Percentiles rank a stretch among this genome's conserved stretches.
phyloP scores from a whole-genome alignment of 257 asterid genomes.

The Marsdenia floribunda region DNA sequence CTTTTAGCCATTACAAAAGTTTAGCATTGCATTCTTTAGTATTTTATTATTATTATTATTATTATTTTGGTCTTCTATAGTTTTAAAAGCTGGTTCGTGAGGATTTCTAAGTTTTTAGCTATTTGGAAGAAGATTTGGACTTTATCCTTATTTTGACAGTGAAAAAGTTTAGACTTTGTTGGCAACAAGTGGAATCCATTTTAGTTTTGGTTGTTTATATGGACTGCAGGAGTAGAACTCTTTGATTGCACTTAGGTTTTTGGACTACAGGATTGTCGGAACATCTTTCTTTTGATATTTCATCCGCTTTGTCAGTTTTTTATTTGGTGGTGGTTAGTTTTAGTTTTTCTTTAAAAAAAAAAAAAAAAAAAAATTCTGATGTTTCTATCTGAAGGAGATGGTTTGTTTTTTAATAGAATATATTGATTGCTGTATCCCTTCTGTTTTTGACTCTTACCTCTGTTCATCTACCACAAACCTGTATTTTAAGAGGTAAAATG shows the following conservation, averaged over 20 bases:
- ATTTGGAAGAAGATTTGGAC: neutral
- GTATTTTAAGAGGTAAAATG: neutral
- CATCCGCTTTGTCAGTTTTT: neutral
- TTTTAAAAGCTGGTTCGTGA: neutral
- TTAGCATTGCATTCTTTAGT: slow-evolving; percentile 4
- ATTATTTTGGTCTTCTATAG: no score
- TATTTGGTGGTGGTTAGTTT: neutral
- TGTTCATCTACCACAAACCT: no score
- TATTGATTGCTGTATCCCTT: neutral
- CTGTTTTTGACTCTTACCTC: neutral
- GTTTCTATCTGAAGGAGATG: neutral
- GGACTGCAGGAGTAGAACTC: neutral
- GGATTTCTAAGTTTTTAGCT: neutral
- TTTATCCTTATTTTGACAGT: neutral
- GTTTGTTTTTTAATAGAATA: neutral
- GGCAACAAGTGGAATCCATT: neutral
- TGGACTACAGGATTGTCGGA: neutral
- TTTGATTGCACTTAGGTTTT: neutral
- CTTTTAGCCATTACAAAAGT: slow-evolving; percentile 3
- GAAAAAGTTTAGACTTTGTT: neutral
- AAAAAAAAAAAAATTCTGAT: neutral
- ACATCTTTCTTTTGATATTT: neutral
- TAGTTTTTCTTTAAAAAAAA: neutral
- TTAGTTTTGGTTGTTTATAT: neutral
- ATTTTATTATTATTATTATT: no score